Base-by-base conservation (phyloP, 2,329 filamentous ascomycete species). In the Dactylellina leptospora region DNA sequence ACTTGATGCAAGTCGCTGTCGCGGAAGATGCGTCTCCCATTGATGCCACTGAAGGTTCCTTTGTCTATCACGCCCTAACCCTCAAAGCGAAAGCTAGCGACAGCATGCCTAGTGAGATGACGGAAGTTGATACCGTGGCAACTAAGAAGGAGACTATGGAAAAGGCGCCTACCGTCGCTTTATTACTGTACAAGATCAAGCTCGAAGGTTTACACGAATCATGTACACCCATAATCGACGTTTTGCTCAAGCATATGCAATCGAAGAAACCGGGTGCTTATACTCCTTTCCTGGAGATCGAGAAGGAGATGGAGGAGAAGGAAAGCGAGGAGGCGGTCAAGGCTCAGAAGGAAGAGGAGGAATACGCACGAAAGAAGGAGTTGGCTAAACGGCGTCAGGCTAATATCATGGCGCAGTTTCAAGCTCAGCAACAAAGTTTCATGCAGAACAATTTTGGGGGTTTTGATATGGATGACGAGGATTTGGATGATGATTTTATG, bases 331-430 rank as follows among this genome's bases (percentile, higher is more conserved):
- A 91, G 3, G 88, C 88, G 2, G 95, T 92, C 0, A 92, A 93
- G n/a, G 90, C 90, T 11, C 85, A 83, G 61, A 85, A 83, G 59
- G 84, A 86, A 36, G 88, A 90, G 69, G 89, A 89, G 75, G 90
- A 93, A 77, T 85, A 87, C 13, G 90, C 93, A 79, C 83, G 87
- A 72, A 96, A 93, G 82, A 99, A 97, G 83, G 90, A 90, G 80
- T 91, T 93, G 56, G 95, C 95, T 0, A 81, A 93, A 40, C 93
- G 92, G 76, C 87, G 95, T 20, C 93, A 97, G 80, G 93, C 93
- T 1, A 90, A 88, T 77, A 92, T 99, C 28, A 97, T 99, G 93
- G 95, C 93, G 1, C 92, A 97, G 78, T 97, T 99, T 81, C 95
- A 97, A 79, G 90, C 96, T 78, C 93, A 99, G 78, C 96, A 97